Base-by-base conservation (phyloP, 169 alveolate species). In the Perkinsus chesapeaki region DNA sequence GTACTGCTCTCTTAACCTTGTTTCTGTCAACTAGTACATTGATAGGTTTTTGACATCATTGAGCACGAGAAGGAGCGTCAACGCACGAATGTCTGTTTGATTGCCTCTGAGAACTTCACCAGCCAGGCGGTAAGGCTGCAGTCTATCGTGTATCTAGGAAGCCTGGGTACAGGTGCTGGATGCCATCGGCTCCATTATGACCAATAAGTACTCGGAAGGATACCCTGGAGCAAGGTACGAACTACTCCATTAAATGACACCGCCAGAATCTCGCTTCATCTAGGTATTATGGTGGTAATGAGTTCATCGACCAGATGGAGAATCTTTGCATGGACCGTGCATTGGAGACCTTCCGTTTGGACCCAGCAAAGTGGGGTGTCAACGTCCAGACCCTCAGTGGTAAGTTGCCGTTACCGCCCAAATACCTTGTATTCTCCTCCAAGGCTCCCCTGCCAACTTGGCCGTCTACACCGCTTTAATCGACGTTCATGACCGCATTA, bases 201-300 rank as follows among this genome's bases (percentile, higher is more conserved):
- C 98, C 39, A 98, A 98, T 97, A 98, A 98, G 95, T 98, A 98
- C 93, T 94, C 99, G 39, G 99, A 99, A 94, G 99, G 99, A 10
- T 98, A 97, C 94, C 98, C 99, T 27, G 99, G 99, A 34, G 98
- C 98, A 23, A 95, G 99, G 93, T 98, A 92, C n/a, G n/a, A n/a
- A 10, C 10, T 16, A 10, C 23, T 38, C 9, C 1, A 27, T 27
- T 0, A 9, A 19, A 23, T 48, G 73, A 1, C 73, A 10, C 27
- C 0, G 73, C 5, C 0, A 3, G 48, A 39, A 31, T 7, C 31
- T 36, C 38, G 39, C n/a, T 0, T n/a, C n/a, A n/a, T 39, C 43
- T 73, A 92, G 43, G 93, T 92, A 82, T 94, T 99, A 98, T 93
- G 99, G 99, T 43, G 99, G 99, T 47, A 97, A 97, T 73, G 98